Evolutionary conservation across 345 rosid genomes (phyloP), one percentile per base, ranked within the genome.

Genomic region (Draba incana): DNA sequence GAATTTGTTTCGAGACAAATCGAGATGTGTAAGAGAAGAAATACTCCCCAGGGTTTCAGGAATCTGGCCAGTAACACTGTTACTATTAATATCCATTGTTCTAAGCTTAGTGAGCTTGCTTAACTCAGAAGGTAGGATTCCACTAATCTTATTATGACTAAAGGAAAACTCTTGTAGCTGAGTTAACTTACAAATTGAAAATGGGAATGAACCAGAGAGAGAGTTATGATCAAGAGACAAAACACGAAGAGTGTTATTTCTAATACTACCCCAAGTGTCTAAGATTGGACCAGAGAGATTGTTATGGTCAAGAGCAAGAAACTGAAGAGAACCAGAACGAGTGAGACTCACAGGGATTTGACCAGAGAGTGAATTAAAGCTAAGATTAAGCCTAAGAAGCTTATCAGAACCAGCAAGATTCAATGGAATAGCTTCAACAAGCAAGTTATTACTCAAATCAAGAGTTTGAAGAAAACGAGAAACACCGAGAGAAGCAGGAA

Each of bases 401-500:
- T 82, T 87, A 8, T 84, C 71, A 41, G 96, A 88, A 50, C 82
- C 89, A n/a, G 84, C 86, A 62, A 92, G 78, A 61, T 77, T 75
- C 16, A 76, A 77, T 6, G 97, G 98, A 27, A 93, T 84, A 2
- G 52, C 8, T 23, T 89, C 86, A 13, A 62, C 67, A 24, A 93
- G 89, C 42, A 73, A 70, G 62, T 93, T 93, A 30, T 83, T 82
- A 66, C 97, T 88, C 11, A 85, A 77, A 66, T 90, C 96, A 62
- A 93, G 83, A 15, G 85, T 81, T 71, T 88, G 98, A 68, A 93
- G 92, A 54, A 74, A 61, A 60, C 70, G 87, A 58, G 86, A 86
- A n/a, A 78, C 75, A 14, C 96, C 96, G n/a, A 93, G 68, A 0
- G 92, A 66, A 56, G 89, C 57, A 52, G 98, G 98, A 50, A 90